These are phyloP conservation scores for Nectriaceae sp. DNA, from an alignment of 2,329 filamentous ascomycete genomes.

Conservation along the genomic window DNA sequence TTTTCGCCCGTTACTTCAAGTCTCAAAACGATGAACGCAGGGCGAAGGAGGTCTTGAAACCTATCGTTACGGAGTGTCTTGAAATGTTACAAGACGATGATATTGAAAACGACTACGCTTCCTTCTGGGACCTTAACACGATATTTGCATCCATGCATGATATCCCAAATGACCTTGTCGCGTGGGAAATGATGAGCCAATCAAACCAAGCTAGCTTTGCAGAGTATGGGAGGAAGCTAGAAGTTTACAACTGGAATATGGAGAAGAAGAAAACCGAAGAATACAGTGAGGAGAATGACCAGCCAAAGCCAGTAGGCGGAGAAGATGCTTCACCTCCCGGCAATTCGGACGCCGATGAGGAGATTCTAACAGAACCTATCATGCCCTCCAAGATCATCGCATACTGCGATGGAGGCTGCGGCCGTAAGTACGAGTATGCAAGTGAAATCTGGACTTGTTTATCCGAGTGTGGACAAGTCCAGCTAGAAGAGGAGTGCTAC, in stretches of 20 bases:
- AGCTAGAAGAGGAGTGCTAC: slow-evolving; percentile 2
- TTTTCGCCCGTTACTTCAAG: slow-evolving; percentile 4
- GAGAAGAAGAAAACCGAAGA: background rate
- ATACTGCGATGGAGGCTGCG: slow-evolving; percentile 3
- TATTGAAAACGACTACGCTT: slow-evolving; percentile 2
- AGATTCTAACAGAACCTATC: background rate
- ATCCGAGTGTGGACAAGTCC: background rate
- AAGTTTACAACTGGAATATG: background rate
- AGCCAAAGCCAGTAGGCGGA: too few species aligned
- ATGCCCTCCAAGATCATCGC: background rate
- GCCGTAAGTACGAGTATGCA: background rate
- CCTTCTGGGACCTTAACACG: slow-evolving; percentile 1
- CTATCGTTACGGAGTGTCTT: background rate
- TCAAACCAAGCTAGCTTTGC: background rate
- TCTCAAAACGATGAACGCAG: background rate
- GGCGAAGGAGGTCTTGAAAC: background rate
- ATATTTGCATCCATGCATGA: slow-evolving; percentile 4
- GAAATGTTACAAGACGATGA: slow-evolving; percentile 11
- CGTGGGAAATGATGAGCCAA: slow-evolving; percentile 6
- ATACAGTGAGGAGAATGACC: background rate
- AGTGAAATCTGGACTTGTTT: slow-evolving; percentile 7
- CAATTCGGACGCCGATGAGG: background rate
- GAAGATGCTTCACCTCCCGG: too few species aligned
- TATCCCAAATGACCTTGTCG: slow-evolving; percentile 1
- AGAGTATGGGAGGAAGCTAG: background rate